Percentiles rank a stretch among this genome's conserved stretches.
Conservation (phyloP, 805 yeast genomes). For the Saccharomycopsis fodiens region DNA sequence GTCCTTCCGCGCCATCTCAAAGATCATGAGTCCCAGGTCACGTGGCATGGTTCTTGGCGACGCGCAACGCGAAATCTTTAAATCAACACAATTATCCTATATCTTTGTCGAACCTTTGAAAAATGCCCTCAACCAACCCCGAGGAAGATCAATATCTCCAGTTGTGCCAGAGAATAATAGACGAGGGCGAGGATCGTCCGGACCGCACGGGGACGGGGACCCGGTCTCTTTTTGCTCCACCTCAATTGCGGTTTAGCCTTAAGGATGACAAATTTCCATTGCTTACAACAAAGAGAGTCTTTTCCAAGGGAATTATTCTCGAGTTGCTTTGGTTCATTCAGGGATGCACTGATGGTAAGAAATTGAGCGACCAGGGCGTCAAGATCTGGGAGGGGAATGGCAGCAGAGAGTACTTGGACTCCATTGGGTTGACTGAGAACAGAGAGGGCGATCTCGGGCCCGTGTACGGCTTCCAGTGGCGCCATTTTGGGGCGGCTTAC, state of each 20-base stretch:
- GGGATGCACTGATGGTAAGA: conserved; percentile 84
- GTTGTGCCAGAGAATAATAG: conserved; percentile 66
- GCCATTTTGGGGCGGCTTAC: conserved; percentile 96
- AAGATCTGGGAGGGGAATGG: conserved; percentile 99
- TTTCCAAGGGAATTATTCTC: conserved; percentile 78
- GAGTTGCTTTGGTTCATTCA: conserved; percentile 90
- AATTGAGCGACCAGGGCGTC: conserved; percentile 75
- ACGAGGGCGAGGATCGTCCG: conserved; percentile 83
- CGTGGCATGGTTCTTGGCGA: not conserved
- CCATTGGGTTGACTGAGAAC: conserved; percentile 69
- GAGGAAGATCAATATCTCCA: conserved; percentile 87
- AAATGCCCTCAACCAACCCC: conserved; percentile 29
- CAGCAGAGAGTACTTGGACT: conserved; percentile 81
- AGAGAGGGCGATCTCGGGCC: conserved; percentile 96
- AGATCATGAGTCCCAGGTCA: not conserved
- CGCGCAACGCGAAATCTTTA: no score
- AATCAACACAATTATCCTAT: no score
- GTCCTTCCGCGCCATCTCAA: conserved; percentile 6
- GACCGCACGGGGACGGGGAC: conserved; percentile 99
- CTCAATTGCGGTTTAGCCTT: conserved; percentile 80
- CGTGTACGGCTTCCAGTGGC: conserved; percentile 98
- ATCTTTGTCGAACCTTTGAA: no score
- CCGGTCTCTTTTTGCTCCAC: conserved; percentile 84
- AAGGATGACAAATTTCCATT: conserved; percentile 73
- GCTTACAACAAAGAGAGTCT: conserved; percentile 88